Evolutionary conservation across 2,329 filamentous ascomycete species (phyloP), one percentile per base, ranked within the genome.

Genomic region (Whalleya microplaca): DNA sequence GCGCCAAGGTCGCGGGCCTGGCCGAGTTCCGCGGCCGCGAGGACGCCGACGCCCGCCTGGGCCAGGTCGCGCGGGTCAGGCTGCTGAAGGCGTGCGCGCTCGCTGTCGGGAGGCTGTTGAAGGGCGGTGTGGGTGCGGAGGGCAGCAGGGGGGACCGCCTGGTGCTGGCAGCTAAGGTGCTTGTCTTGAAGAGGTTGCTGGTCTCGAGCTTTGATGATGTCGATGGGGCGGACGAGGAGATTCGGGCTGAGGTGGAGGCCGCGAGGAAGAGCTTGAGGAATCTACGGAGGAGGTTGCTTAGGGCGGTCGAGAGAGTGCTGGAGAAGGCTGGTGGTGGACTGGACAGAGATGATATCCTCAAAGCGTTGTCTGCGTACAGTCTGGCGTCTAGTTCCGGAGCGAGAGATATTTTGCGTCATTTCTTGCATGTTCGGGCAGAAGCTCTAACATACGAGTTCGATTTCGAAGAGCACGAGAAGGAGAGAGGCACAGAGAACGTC

Each of bases 311-410:
- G 50, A 88, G 84, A 63, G 78, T 91, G 3, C 72, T 96, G 51
- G 81, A 84, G 62, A 84, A 82, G 46, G 82, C 87, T 21, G 82
- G 87, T 80, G 72, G 81, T 66, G 59, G 76, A 68, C 59, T 72
- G 58, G 63, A 80, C 64, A 66, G 80, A 55, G 67, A 79, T 57
- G 78, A 83, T 20, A 80, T 95, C 16, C 77, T 94, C 12, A 88
- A 91, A 64, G 86, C 88, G 0, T 80, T 97, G 63, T 90, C 87
- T 53, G 92, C 93, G 0, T 93, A 92, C 71, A 92, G 91, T 59
- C 79, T 98, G 48, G 85, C 87, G 1, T 92, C 89, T 2, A 96
- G 85, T 66, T 92, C 89, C 0, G 90, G 92, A 0, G 86, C 91
- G 0, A 86, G 84, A 55, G 92, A 96, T 69, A 89, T 91, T 0